phyloP scores from a whole-genome alignment of 148 eudicot genomes.

The Dianthus caryophyllus region DNA sequence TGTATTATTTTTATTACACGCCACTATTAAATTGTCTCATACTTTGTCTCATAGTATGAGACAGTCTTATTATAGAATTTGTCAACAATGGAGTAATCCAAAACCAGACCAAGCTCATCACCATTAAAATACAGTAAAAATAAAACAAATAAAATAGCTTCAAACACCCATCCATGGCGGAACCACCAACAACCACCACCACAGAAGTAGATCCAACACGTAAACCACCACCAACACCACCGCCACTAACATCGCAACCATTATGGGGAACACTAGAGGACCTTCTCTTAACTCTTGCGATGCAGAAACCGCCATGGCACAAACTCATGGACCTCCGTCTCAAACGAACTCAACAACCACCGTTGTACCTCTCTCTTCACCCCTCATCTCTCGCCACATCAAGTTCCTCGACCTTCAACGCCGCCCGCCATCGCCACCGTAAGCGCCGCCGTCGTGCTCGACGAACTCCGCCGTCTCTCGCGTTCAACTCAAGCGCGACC shows the following conservation, averaged over 20 bases:
- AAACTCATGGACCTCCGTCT: constrained; percentile 51
- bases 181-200: constrained; percentile 9
- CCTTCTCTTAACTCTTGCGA: constrained; percentile 57
- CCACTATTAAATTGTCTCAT: no score
- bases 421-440: no score
- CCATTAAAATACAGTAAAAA: neutral
- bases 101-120: constrained; percentile 7
- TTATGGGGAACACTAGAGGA: constrained; percentile 67
- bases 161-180: constrained; percentile 18
- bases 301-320: constrained; percentile 58
- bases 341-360: constrained; percentile 43
- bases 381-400: constrained; percentile 34
- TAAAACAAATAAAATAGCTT: no score
- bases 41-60: no score
- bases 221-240: neutral
- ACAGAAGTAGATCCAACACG: neutral
- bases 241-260: no score
- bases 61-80: no score
- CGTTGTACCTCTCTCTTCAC: constrained; percentile 32
- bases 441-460: constrained; percentile 36
- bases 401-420: constrained; percentile 47
- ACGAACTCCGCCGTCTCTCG: constrained; percentile 49
- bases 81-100: no score
- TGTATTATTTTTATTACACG: no score
- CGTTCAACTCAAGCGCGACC: constrained; percentile 45